Base-by-base conservation (phyloP, 1,284 basidiomycete genomes). In the Cryptococcus hybrid region DNA sequence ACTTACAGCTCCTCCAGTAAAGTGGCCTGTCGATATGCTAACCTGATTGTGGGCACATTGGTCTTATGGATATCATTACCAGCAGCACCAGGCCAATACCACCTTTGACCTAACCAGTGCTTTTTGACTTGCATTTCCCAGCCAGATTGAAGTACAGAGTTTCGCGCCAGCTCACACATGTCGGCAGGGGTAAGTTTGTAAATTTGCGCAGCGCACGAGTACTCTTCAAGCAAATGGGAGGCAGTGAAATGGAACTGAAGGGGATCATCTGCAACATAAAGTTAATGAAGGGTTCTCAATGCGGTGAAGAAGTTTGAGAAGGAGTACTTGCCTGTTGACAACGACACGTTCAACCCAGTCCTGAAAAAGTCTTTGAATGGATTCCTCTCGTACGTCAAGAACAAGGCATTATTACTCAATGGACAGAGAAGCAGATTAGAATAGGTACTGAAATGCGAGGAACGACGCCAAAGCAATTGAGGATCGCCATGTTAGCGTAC, bases 71-170 rank as follows among this genome's bases (percentile, higher is more conserved):
- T 95, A 64, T 93, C 89, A 71, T 96, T 96, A 3, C 92, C 92
- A 7, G 85, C 85, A 2, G 88, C 85, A 35, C 92, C 92, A 4
- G 91, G 88, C 34, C 91, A 80, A 75, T 92, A 95, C 89, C 92
- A 98, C 61, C 88, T 80, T 61, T 88, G 83, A 0, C 93, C 92
- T 3, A 96, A 81, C 95, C 96, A 99, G 77, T 97, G 96, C 18
- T 18, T 86, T 80, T 99, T 99, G 70, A 98, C 79, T 76, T 96
- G 90, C 92, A 98, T 98, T 79, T 99, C 96, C 78, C 98, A 99
- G 1, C 96, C 96, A 64, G 90, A 93, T 76, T 99, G 96, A 54
- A 92, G 82, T 39, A 98, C 95, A 2, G 91, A 94, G 92, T 98
- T 99, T 48, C 95, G 86, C 15, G 96, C 95, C 34, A 99, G 84